These are phyloP conservation scores for Puccinia sorghi DNA, from an alignment of 1,284 basidiomycete genomes.

Conservation along the genomic window DNA sequence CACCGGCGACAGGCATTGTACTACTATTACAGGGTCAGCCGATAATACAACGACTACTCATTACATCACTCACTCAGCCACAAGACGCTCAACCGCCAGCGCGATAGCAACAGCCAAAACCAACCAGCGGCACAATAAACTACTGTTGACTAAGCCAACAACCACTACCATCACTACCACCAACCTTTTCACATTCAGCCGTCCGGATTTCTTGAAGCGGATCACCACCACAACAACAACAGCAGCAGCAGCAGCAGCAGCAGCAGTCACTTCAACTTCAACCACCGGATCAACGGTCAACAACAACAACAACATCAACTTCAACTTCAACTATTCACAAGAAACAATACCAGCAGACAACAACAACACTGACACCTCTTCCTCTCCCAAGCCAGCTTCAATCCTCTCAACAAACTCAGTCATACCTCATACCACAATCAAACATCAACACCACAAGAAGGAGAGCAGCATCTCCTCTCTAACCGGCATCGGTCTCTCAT, in stretches of 20 bases:
- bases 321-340: neutral
- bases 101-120: neutral
- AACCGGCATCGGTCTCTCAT: constrained; percentile 7
- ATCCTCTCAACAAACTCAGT: neutral
- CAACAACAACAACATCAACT: neutral
- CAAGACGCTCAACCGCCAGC: neutral
- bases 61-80: constrained; percentile 11
- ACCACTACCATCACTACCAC: neutral
- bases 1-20: neutral
- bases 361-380: neutral
- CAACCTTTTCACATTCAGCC: neutral
- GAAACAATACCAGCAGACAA: neutral
- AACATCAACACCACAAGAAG: neutral
- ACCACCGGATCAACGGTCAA: neutral
- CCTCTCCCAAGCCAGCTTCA: neutral
- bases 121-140: neutral
- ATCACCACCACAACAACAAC: neutral
- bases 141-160: constrained; percentile 3
- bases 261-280: neutral
- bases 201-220: constrained; percentile 15
- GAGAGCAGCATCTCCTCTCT: neutral
- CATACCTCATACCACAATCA: neutral
- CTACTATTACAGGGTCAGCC: neutral
- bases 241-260: neutral
- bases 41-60: too few species aligned